A percentile compares a stretch with the other conserved stretches of the same genome.
phyloP scores from a whole-genome alignment of 2,329 filamentous ascomycete genomes.

The Aphanoascus verrucosus region DNA sequence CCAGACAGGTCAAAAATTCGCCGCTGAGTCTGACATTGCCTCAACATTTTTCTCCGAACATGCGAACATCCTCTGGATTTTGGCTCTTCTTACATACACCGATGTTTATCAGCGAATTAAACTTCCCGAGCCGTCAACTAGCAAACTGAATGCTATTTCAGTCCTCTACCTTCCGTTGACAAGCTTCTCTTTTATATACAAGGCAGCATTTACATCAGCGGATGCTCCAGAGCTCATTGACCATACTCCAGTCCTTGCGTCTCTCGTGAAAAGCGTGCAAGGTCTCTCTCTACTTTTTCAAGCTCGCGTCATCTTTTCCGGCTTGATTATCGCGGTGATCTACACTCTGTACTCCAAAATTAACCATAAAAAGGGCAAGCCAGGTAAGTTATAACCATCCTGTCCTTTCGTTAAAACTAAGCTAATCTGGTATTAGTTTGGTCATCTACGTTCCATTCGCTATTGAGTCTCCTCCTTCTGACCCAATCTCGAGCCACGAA shows the following conservation, averaged over 20 bases:
- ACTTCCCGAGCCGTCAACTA: slow-evolving; percentile 6
- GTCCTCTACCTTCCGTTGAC: slow-evolving; percentile 21
- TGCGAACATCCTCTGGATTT: slow-evolving; percentile 59
- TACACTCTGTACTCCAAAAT: slow-evolving; percentile 19
- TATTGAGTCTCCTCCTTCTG: slow-evolving; percentile 67
- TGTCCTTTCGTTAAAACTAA: not conserved
- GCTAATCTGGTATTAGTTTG: slow-evolving; percentile 14
- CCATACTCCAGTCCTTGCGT: slow-evolving; percentile 25
- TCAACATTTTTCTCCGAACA: slow-evolving; percentile 56
- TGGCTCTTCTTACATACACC: slow-evolving; percentile 60
- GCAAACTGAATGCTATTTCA: not conserved
- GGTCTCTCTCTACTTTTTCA: slow-evolving; percentile 40
- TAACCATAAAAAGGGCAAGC: not conserved
- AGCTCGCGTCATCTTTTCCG: slow-evolving; percentile 42
- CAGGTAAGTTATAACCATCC: not conserved
- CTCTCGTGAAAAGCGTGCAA: slow-evolving; percentile 30
- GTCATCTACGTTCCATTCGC: slow-evolving; percentile 46
- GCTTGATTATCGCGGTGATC: slow-evolving; percentile 29
- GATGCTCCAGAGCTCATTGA: slow-evolving; percentile 74
- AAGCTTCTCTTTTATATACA: slow-evolving; percentile 63
- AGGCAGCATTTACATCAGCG: slow-evolving; percentile 74
- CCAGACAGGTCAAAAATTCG: slow-evolving; percentile 92
- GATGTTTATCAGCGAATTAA: slow-evolving; percentile 42
- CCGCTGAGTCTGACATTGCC: slow-evolving; percentile 79
- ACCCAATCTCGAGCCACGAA: slow-evolving; percentile 82